Evolutionary conservation across 73 alveolate species (phyloP).

Genomic region (Tetrahymena thermophila): DNA sequence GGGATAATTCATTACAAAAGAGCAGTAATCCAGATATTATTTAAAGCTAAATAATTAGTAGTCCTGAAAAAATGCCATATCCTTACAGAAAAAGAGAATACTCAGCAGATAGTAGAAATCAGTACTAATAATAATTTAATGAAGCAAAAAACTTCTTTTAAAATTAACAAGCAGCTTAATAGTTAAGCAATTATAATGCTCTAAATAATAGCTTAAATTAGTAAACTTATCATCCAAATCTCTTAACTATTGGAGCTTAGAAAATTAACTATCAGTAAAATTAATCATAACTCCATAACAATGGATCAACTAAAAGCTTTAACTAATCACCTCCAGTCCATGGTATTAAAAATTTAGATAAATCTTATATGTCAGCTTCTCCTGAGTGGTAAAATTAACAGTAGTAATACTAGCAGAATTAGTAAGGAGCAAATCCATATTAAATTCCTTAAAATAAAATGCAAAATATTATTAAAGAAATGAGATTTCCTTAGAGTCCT

Average conservation of each 20-base stretch:
- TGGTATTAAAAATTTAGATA: not conserved
- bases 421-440: not conserved
- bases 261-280: not conserved
- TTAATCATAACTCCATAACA: not conserved
- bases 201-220: not conserved
- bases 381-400: not conserved
- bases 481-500: not conserved
- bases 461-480: not conserved
- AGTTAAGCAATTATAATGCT: not conserved
- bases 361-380: not conserved
- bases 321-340: not conserved
- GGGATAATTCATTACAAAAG: not conserved
- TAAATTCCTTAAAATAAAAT: not conserved
- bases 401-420: not conserved
- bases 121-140: not conserved
- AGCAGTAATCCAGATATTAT: not conserved
- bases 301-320: not conserved
- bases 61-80: not conserved
- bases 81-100: not conserved
- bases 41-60: not conserved
- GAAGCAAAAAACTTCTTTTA: not conserved
- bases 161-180: not conserved
- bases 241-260: not conserved
- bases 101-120: not conserved
- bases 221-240: not conserved